Evolutionary conservation across 2,329 filamentous ascomycete genomes (phyloP), one percentile per base, ranked within the genome.

Genomic region (Orbilia brochopaga): DNA sequence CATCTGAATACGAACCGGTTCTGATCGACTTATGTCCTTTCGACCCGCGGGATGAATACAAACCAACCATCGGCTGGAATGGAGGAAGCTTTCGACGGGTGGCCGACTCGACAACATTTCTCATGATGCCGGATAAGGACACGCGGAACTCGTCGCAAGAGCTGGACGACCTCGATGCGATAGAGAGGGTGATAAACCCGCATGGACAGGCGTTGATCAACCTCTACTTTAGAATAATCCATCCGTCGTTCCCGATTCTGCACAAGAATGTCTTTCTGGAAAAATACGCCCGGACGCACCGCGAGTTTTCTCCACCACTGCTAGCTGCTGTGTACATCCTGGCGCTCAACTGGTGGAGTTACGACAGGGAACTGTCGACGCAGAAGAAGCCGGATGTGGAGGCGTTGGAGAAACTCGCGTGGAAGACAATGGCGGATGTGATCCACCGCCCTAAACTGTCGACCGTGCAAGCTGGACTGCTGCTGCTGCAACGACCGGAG

Each of bases 361-460:
- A 86, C 74, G 84, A 86, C 75, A 82, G 83, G 66, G 80, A 82
- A 3, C 80, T 88, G 10, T 81, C 82, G 17, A 76, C 79, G 5
- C 76, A 77, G 10, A 77, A 79, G 2, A 82, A 82, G 61, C 91
- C 91, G 0, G 87, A 96, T 79, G 83, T 90, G n/a, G 82, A 83
- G 42, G 86, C 87, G 66, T 81, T 95, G 21, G 91, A 95, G 79
- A 84, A 85, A 69, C 83, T 94, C 48, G 88, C 92, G 50, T 85
- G 88, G 76, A 85, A 86, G 64, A 87, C 90, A 15, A 82, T 96
- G 60, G 86, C 87, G 7, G 86, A 91, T 74, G 90, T 90, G 56
- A 88, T 95, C 83, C 88, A 89, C 77, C 84, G 90, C 67, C 91
- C 92, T 0, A 95, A 95, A 78, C 83, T 93, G 30, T 91, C 89